Conservation (phyloP, 2,329 filamentous ascomycete species). For the Botrytis byssoidea region DNA sequence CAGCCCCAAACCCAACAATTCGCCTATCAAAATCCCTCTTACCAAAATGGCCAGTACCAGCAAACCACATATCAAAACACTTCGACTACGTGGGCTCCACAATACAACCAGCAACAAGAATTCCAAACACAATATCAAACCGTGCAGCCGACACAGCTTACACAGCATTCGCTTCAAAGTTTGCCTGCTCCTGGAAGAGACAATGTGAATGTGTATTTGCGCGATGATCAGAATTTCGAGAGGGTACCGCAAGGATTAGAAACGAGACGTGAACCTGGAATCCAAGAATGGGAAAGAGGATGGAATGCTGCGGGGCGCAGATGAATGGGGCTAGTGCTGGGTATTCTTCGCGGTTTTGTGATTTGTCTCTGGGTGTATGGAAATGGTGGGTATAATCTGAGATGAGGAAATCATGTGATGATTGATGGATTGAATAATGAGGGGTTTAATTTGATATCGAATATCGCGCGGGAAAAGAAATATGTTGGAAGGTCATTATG, state of each 20-base stretch:
- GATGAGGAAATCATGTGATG: neutral
- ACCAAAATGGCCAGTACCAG: neutral
- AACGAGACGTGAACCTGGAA: neutral
- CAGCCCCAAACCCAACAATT: neutral
- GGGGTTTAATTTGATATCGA: neutral
- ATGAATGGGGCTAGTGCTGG: neutral
- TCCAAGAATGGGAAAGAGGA: constrained; percentile 24
- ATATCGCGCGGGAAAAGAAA: neutral
- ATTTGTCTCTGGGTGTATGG: too few species aligned
- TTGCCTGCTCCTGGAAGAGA: neutral
- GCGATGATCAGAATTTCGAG: constrained; percentile 23
- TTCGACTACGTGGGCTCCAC: neutral
- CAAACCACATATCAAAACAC: neutral
- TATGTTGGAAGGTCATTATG: neutral
- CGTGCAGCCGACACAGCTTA: neutral
- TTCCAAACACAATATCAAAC: neutral
- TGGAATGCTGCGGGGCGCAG: constrained; percentile 20
- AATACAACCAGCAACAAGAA: neutral
- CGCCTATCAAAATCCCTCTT: neutral
- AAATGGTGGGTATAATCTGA: too few species aligned
- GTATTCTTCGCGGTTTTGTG: neutral
- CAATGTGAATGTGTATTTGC: constrained; percentile 26
- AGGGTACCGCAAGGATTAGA: constrained; percentile 16
- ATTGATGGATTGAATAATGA: too few species aligned
- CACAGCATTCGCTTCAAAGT: neutral